Evolutionary conservation across 1,284 basidiomycete species (phyloP), one percentile per base, ranked within the genome.

Genomic region (Mrakiaceae sp.): DNA sequence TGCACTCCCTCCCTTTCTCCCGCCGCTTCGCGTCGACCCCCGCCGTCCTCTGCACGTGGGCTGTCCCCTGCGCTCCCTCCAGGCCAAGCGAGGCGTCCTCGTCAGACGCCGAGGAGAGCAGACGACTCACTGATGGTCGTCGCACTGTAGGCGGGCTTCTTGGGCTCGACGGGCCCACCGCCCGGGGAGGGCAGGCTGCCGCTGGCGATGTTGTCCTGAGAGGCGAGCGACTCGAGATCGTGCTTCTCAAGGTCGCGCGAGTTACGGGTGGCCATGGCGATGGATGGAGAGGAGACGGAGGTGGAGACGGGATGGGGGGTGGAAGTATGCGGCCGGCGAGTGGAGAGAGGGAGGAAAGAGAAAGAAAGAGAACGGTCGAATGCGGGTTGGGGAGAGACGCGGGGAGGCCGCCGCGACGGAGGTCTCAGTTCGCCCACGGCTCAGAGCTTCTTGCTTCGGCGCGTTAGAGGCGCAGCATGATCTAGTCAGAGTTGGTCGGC

Each of bases 41-140:
- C 11, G 11, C 6, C 44, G 16, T 2, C 46, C n/a, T 27, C 27
- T 27, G 27, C 27, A 27, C 27, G 27, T 27, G 27, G 27, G 27
- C 27, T 27, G 27, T 27, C 27, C 27, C 27, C 27, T 27, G 27
- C 27, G 27, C 27, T 27, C 27, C 27, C 27, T 27, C 27, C 27
- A 27, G 27, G 27, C 27, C 27, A 27, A 27, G 27, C 27, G 27
- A 27, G 27, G 27, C 54, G 1, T 11, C 40, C 12, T 9, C 43
- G 10, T 43, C n/a, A 58, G 27, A 27, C 46, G n/a, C n/a, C 4
- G 2, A 40, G 7, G 14, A 43, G 39, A 9, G 48, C 7, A 4
- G 14, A 52, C 40, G 16, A 63, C 62, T 63, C 47, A 63, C 62
- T 63, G 54, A 63, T 63, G 39, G 54, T 53, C 7, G 62, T 47